Conservation (phyloP, 2,329 filamentous ascomycete species). For the Hypoxylon sp. region DNA sequence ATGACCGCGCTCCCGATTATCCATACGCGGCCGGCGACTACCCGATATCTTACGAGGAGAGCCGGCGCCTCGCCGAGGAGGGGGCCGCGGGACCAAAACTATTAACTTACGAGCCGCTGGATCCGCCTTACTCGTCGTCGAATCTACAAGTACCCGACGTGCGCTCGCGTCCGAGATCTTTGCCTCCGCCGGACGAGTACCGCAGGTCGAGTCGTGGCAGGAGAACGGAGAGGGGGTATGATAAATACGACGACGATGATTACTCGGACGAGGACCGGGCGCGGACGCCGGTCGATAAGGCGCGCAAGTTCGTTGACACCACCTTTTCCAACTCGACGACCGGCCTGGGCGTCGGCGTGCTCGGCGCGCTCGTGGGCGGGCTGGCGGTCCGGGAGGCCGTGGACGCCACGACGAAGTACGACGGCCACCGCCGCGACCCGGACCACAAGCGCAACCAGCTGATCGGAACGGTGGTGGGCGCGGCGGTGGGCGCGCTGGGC, state of each 20-base stretch:
- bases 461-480: constrained; percentile 65
- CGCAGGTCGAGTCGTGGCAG: constrained; percentile 31
- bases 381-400: constrained; percentile 63
- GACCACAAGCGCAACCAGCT: constrained; percentile 53
- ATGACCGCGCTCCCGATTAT: constrained; percentile 38
- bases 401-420: constrained; percentile 54
- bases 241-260: constrained; percentile 41
- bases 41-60: constrained; percentile 34
- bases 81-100: constrained; percentile 37
- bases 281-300: constrained; percentile 55
- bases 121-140: constrained; percentile 40
- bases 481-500: constrained; percentile 66
- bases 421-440: constrained; percentile 45
- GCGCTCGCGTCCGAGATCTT: constrained; percentile 46
- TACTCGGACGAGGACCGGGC: constrained; percentile 44
- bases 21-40: constrained; percentile 29
- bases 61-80: constrained; percentile 35
- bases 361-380: constrained; percentile 67
- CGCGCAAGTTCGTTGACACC: constrained; percentile 57
- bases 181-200: constrained; percentile 43
- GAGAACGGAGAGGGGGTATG: constrained; percentile 28
- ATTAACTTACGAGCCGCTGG: constrained; percentile 59
- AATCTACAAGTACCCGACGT: constrained; percentile 44
- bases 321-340: constrained; percentile 62
- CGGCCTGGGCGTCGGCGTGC: constrained; percentile 63